Percentiles rank a stretch among this genome's conserved stretches.
Evolutionary conservation across 805 yeast genomes (phyloP).

Genomic region (Ogataea populi-albae): DNA sequence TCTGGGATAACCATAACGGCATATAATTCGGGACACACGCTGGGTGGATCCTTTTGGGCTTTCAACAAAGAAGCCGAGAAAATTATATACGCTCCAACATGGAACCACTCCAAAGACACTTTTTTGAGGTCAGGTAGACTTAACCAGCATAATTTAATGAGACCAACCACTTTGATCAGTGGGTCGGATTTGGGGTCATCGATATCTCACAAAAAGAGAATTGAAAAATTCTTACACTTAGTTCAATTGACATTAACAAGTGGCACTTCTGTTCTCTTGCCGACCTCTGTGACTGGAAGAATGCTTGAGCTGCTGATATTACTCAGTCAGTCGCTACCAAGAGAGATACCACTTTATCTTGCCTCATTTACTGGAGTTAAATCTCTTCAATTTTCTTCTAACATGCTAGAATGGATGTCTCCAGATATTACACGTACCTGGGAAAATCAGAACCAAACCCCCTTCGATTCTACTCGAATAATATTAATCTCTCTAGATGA

Average conservation of each 20-base stretch:
- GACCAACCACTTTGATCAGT: constrained; percentile 84
- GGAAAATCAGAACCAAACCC: constrained; percentile 73
- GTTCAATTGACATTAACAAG: constrained; percentile 64
- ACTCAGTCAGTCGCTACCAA: constrained; percentile 20
- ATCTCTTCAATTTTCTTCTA: constrained; percentile 74
- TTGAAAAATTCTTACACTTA: constrained; percentile 59
- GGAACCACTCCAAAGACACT: constrained; percentile 92
- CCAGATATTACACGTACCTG: constrained; percentile 80
- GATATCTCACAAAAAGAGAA: constrained; percentile 57
- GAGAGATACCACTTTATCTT: constrained; percentile 62
- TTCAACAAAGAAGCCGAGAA: constrained; percentile 71
- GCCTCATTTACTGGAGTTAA: constrained; percentile 79
- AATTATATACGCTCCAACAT: constrained; percentile 82
- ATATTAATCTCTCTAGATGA: constrained; percentile 58
- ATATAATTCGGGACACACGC: constrained; percentile 84
- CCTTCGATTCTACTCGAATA: constrained; percentile 65
- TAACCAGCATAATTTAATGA: constrained; percentile 50
- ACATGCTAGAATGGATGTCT: constrained; percentile 96
- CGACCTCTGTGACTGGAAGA: constrained; percentile 78
- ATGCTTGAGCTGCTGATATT: constrained; percentile 68
- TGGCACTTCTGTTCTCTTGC: constrained; percentile 81
- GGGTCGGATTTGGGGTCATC: constrained; percentile 66
- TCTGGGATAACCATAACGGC: constrained; percentile 72
- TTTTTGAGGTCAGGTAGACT: constrained; percentile 73
- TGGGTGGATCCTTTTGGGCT: constrained; percentile 93